Evolutionary conservation across 495 filamentous ascomycete species (phyloP), one percentile per base, ranked within the genome.

Genomic region (Podospora sp.): DNA sequence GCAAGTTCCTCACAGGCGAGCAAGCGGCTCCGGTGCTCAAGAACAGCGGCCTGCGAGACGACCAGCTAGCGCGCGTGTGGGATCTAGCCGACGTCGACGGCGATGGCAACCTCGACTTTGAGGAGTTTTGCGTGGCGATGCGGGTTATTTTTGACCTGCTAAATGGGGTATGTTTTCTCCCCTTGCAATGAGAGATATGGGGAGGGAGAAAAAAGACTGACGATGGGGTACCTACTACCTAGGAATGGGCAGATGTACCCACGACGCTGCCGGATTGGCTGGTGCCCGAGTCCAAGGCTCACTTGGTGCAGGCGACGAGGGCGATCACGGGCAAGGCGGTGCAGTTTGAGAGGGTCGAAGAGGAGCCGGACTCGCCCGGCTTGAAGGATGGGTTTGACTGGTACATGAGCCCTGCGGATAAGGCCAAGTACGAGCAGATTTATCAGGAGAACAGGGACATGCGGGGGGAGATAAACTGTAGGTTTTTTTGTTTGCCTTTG

Each of bases 61-160:
- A 96, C 67, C 93, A 99, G 81, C 89, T 99, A 9, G 96, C 97
- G 78, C 89, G 90, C 75, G 91, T 99, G 69, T 99, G 95, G 95
- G 95, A 99, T 77, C 86, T 99, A 65, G 91, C 95, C 60, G 95
- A 99, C 77, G 92, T 99, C 60, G 95, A 99, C 76, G 91, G 90
- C 69, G 95, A 99, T 80, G 95, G 95, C 46, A 96, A 93, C 76
- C 80, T 99, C 35, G 95, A 99, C 81, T 99, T 99, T 81, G 95
- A 98, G 79, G 95, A 99, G 81, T 99, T 99, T 77, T 99, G 95
- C 75, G 95, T 99, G 56, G 95, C 95, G 25, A 98, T 99, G 96
- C 85, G 95, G 76, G 79, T 99, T 63, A 96, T 97, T 62, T 99
- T 97, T 75, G 95, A 99, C 78, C 75, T 98, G 58, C 90, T 98